A percentile compares a stretch with the other conserved stretches of the same genome.
Conservation (phyloP, 129 eudicot genomes). For the Centella asiatica region DNA sequence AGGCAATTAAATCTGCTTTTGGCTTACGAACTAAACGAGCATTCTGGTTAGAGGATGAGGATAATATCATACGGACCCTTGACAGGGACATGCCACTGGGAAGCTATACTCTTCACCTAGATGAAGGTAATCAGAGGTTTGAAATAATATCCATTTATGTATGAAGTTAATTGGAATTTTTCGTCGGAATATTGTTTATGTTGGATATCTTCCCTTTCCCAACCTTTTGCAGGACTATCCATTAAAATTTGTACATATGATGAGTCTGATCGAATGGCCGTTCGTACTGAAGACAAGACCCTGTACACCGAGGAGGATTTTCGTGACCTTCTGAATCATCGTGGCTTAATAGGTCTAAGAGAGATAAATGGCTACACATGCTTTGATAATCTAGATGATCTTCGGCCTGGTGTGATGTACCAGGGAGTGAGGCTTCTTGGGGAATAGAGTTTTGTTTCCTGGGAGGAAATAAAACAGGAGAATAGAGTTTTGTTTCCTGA, state of each 20-base stretch:
- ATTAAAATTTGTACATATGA: slow-evolving; percentile 42
- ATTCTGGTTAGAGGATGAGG: no score
- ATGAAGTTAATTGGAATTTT: neutral
- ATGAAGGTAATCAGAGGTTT: slow-evolving; percentile 28
- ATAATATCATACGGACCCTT: no score
- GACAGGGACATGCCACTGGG: no score
- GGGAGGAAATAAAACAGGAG: no score
- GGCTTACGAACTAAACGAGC: no score
- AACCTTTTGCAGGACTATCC: slow-evolving; percentile 25
- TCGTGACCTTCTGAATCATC: slow-evolving; percentile 30
- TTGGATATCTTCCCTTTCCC: neutral
- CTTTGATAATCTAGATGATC: slow-evolving; percentile 33
- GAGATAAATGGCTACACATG: slow-evolving; percentile 43
- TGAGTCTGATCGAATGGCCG: slow-evolving; percentile 34
- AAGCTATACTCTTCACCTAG: slow-evolving; percentile 22
- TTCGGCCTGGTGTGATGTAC: slow-evolving; percentile 43
- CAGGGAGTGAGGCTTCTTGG: slow-evolving; percentile 38
- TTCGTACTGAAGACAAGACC: slow-evolving; percentile 45
- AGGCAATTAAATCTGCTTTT: no score
- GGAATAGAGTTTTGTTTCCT: slow-evolving; percentile 18
- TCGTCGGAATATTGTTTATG: neutral
- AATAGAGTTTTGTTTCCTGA: no score
- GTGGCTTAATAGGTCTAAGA: slow-evolving; percentile 35
- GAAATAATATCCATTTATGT: neutral
- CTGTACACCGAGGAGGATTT: slow-evolving; percentile 41